Evolutionary conservation across 371 early-diverging fungal species (phyloP).

Genomic region (Rhizomucor miehei): DNA sequence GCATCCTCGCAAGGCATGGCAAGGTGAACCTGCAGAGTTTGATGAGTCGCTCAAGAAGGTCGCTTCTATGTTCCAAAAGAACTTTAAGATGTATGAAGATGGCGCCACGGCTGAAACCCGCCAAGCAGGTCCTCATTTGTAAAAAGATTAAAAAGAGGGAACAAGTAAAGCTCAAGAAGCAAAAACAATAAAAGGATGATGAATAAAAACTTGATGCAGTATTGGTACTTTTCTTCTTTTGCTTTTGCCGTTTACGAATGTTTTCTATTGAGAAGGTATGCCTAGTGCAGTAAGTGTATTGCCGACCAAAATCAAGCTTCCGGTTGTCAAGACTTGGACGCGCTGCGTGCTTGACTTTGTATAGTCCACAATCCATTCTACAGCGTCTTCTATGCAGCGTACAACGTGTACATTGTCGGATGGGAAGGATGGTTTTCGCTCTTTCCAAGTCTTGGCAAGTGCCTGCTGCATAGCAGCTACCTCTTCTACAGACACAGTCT

Average conservation of each 20-base stretch:
- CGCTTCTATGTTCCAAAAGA: constrained; percentile 78
- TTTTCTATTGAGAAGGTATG: constrained; percentile 32
- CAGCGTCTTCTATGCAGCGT: constrained; percentile 70
- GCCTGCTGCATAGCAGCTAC: constrained; percentile 53
- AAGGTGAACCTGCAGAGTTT: constrained; percentile 62
- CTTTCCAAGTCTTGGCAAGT: constrained; percentile 51
- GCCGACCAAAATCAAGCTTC: constrained; percentile 93
- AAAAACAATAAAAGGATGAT: not conserved
- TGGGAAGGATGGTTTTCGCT: constrained; percentile 29
- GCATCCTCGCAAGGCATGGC: constrained; percentile 84
- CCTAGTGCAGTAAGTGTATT: constrained; percentile 72
- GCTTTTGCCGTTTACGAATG: too few relatives aligned
- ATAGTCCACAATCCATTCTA: constrained; percentile 56
- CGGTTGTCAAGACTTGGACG: constrained; percentile 81
- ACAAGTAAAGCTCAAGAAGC: not conserved
- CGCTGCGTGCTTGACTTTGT: constrained; percentile 15
- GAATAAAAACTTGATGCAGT: too few relatives aligned
- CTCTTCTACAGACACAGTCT: constrained; percentile 57
- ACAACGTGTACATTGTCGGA: constrained; percentile 42
- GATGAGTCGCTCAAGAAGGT: constrained; percentile 63
- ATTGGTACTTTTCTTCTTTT: not conserved
- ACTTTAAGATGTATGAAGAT: constrained; percentile 83
- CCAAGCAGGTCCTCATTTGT: constrained; percentile 65
- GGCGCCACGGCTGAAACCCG: constrained; percentile 72
- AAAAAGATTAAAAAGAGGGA: constrained; percentile 6